Percentiles rank a stretch among this genome's conserved stretches.
Conservation (phyloP, 1,284 basidiomycete genomes). For the Phenoliferia sp. region DNA sequence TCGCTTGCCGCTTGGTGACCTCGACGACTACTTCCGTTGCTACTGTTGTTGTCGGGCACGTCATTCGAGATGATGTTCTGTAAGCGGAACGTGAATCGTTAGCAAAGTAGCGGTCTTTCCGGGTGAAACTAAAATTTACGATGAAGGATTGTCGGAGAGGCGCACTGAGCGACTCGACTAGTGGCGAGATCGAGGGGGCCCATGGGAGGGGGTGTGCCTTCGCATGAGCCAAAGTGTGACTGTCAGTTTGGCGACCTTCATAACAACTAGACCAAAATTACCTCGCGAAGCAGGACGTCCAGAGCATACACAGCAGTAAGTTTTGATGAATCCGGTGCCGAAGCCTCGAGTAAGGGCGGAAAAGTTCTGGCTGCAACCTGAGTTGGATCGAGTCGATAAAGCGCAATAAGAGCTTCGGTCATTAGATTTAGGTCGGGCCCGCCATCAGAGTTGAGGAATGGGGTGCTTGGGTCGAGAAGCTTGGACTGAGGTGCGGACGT, state of each 20-base stretch:
- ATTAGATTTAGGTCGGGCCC: not conserved
- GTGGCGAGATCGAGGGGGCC: not conserved
- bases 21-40: not conserved
- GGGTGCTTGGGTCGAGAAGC: not conserved
- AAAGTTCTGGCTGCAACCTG: not conserved
- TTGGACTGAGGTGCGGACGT: not conserved
- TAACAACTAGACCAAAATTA: not conserved
- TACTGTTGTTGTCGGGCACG: not conserved
- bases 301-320: not conserved
- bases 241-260: not conserved
- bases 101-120: not conserved
- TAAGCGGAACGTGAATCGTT: not conserved
- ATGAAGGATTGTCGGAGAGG: not conserved
- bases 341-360: not conserved
- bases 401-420: not conserved
- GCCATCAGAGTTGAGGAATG: not conserved
- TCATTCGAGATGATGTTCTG: not conserved
- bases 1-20: not conserved
- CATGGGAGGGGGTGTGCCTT: not conserved
- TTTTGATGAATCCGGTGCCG: not conserved
- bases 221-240: not conserved
- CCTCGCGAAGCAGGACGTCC: constrained; percentile 1
- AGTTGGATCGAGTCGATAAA: not conserved
- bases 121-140: not conserved
- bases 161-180: not conserved